Evolutionary conservation across 441 rosid species (phyloP), one percentile per base, ranked within the genome.

Genomic region (Populus trichocarpa): DNA sequence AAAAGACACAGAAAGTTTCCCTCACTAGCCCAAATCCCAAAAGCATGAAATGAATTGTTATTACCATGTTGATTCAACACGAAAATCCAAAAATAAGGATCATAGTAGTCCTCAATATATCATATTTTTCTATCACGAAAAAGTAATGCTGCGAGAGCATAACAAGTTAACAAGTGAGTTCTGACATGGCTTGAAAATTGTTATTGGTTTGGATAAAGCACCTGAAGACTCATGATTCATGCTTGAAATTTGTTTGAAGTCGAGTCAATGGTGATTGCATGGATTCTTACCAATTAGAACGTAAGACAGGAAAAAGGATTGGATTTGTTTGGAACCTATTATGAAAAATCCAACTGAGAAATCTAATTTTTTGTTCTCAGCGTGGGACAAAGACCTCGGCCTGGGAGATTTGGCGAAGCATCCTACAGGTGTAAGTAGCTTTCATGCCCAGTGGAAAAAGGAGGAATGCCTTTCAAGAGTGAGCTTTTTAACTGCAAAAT

Each of bases 341-440:
- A 64, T 8, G 32, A 9, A 77, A 78, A 81, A 40, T 59, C 22
- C 28, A 26, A 10, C 70, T 16, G 72, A 28, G 70, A 75, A 74
- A 71, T 67, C 38, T 26, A 40, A 40, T 40, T 75, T 36, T 63
- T 66, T 36, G 26, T 22, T 42, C 67, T 35, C 40, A 30, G 40
- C 3, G 59, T 50, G 8, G 28, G 28, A n/a, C 3, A 8, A 63
- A 42, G 32, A 18, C 61, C n/a, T 6, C 7, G 9, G 8, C 61
- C 61, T 0, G 61, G 61, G 61, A 53, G 61, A 53, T 18, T 6
- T 4, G 61, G 8, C n/a, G 2, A 16, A 8, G 22, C 61, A 53
- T 16, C 61, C 3, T 53, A 28, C 23, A 67, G 16, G 16, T 12
- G 57, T 4, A 67, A 10, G 59, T 72, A 10, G 10, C 67, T 72